Percentiles rank a stretch among this genome's conserved stretches.
Evolutionary conservation across 2,329 filamentous ascomycete species (phyloP).

Genomic region (Pestalotiopsis fici): DNA sequence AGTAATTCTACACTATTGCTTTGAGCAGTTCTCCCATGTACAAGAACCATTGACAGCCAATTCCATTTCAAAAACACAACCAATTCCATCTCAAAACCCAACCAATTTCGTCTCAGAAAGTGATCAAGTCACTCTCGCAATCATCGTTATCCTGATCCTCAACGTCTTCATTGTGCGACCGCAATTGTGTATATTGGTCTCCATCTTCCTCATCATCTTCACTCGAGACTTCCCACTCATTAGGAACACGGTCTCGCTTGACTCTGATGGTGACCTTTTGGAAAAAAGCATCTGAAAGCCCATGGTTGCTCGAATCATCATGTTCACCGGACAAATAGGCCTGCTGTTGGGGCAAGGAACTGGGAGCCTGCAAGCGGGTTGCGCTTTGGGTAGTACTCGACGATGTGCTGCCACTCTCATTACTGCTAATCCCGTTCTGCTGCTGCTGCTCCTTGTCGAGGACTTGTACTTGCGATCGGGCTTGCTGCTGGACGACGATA

Average conservation of each 20-base stretch:
- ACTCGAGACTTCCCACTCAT: neutral
- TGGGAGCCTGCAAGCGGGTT: neutral
- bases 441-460: neutral
- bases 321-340: neutral
- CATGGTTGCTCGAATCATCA: neutral
- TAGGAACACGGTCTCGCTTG: neutral
- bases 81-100: no score
- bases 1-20: no score
- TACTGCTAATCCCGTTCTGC: no score
- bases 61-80: no score
- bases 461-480: neutral
- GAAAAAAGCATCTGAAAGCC: neutral
- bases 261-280: neutral
- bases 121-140: neutral
- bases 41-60: no score
- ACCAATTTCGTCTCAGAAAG: neutral
- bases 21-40: no score
- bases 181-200: neutral
- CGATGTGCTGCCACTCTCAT: no score
- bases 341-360: neutral
- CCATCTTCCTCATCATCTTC: neutral
- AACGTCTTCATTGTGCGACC: neutral
- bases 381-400: no score
- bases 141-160: neutral
- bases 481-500: neutral